Evolutionary conservation across 1,284 basidiomycete species (phyloP).

Genomic region (Ustilago esculenta): DNA sequence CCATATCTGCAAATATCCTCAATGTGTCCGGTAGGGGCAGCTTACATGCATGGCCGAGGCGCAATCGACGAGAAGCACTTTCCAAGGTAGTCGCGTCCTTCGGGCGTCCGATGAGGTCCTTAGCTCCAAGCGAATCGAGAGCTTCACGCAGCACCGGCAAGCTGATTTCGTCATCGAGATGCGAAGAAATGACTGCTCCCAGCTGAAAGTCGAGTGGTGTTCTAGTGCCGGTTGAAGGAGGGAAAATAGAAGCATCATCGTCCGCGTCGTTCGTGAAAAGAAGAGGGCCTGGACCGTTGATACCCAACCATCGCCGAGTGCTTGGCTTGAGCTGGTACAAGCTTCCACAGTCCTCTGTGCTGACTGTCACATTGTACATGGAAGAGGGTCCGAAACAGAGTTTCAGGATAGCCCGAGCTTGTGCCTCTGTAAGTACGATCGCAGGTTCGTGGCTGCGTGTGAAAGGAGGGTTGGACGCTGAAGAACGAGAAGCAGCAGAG

Average conservation of each 20-base stretch:
- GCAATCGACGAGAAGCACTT: conserved; percentile 9
- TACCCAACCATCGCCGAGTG: conserved; percentile 23
- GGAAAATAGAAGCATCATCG: background rate
- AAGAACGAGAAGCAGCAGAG: background rate
- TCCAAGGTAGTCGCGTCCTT: conserved; percentile 1
- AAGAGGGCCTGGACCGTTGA: background rate
- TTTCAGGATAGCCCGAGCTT: conserved; percentile 1
- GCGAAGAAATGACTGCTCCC: background rate
- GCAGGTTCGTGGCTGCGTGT: background rate
- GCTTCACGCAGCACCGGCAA: conserved; percentile 1
- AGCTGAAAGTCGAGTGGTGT: conserved; percentile 1
- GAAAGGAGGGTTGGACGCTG: background rate
- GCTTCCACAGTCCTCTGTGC: conserved; percentile 5
- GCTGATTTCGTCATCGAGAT: background rate
- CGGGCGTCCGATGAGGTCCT: conserved; percentile 9
- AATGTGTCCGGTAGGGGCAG: conserved; percentile 12
- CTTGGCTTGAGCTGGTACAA: conserved; percentile 9
- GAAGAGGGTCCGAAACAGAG: background rate
- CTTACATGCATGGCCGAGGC: conserved; percentile 19
- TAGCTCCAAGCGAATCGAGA: background rate
- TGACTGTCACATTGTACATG: conserved; percentile 5
- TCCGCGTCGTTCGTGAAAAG: background rate
- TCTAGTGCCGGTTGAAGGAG: background rate
- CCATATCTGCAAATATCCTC: conserved; percentile 11
- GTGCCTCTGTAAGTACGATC: conserved; percentile 1